Evolutionary conservation across 495 filamentous ascomycete species (phyloP).

Genomic region (Daldinia concentrica): DNA sequence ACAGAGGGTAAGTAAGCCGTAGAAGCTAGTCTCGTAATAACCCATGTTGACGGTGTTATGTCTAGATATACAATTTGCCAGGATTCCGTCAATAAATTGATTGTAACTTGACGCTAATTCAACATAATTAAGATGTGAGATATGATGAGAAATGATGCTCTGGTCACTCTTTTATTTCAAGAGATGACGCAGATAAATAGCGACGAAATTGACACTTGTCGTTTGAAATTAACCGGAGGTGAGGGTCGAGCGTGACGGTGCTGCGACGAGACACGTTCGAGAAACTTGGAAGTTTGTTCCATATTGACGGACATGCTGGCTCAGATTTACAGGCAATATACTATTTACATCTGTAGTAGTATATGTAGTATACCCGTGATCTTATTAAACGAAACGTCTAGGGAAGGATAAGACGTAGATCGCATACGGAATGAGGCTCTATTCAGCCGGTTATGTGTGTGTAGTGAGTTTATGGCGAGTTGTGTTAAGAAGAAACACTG

Average conservation of each 20-base stretch:
- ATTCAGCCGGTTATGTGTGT: conserved; percentile 30
- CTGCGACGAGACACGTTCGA: conserved; percentile 38
- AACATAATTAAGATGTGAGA: conserved; percentile 9
- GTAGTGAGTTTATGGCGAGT: conserved; percentile 5
- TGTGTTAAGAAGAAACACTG: conserved; percentile 6
- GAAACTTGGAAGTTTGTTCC: conserved; percentile 24
- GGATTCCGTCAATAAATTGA: conserved; percentile 7
- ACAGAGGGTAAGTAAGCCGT: conserved; percentile 31
- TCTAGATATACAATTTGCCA: background rate
- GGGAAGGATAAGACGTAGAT: conserved; percentile 6
- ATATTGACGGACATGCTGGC: conserved; percentile 27
- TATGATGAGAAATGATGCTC: conserved; percentile 9
- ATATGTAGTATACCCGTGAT: conserved; percentile 29
- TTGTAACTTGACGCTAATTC: conserved; percentile 11
- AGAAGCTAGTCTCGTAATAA: conserved; percentile 44
- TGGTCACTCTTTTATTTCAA: conserved; percentile 20
- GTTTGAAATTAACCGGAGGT: conserved; percentile 47
- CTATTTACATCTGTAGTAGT: too few relatives aligned
- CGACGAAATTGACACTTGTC: conserved; percentile 43
- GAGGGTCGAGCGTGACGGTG: conserved; percentile 37
- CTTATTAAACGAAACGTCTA: conserved; percentile 12
- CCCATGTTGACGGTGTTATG: conserved; percentile 29
- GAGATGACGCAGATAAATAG: conserved; percentile 6
- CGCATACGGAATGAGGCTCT: conserved; percentile 31
- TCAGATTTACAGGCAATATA: too few relatives aligned